Conservation (phyloP, 345 rosid genomes). For the Lumnitzera racemosa region DNA sequence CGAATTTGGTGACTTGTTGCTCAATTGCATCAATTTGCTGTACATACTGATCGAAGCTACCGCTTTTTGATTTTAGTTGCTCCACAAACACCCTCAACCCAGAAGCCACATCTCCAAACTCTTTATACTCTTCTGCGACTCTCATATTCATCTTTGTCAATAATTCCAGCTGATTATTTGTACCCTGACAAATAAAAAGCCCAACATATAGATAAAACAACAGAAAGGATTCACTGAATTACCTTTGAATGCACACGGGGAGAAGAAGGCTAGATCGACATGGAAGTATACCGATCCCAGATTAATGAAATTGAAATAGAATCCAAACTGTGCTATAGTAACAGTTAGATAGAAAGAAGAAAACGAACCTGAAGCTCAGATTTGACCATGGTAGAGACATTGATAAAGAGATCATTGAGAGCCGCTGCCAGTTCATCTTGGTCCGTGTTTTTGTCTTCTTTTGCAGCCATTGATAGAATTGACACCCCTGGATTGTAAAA, state of each 20-base stretch:
- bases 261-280: neutral
- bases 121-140: constrained; percentile 63
- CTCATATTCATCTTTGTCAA: constrained; percentile 81
- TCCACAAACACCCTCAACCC: constrained; percentile 68
- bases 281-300: neutral
- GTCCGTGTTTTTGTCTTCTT: constrained; percentile 15
- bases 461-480: neutral
- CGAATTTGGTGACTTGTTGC: constrained; percentile 69
- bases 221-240: neutral
- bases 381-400: constrained; percentile 70
- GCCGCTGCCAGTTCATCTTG: constrained; percentile 62
- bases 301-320: too few species aligned
- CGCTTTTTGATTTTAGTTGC: constrained; percentile 62
- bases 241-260: neutral
- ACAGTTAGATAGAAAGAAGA: too few species aligned
- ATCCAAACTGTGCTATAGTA: too few species aligned
- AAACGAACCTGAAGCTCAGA: constrained; percentile 61
- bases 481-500: too few species aligned
- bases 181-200: constrained; percentile 31
- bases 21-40: constrained; percentile 68
- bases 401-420: constrained; percentile 50
- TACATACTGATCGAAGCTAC: constrained; percentile 63
- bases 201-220: neutral
- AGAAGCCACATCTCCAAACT: constrained; percentile 68
- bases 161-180: constrained; percentile 56